Evolutionary conservation across 2,329 filamentous ascomycete genomes (phyloP).

Genomic region (Nemania sp.): DNA sequence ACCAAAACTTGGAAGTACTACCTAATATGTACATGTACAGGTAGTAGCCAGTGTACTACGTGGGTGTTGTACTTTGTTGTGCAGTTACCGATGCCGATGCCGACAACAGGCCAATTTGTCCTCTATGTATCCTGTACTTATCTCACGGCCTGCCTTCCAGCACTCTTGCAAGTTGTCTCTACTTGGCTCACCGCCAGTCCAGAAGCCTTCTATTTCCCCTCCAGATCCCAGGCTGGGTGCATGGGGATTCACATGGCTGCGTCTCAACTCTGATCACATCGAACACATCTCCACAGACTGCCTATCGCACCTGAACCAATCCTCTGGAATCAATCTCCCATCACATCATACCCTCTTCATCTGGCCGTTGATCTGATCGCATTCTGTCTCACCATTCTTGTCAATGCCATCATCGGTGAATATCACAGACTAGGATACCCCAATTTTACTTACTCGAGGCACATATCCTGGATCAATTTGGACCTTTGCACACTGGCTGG

Average conservation of each 20-base stretch:
- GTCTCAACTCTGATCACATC: slow-evolving; percentile 25
- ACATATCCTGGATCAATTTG: slow-evolving; percentile 18
- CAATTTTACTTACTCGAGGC: slow-evolving; percentile 19
- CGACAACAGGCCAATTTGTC: slow-evolving; percentile 10
- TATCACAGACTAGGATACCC: slow-evolving; percentile 19
- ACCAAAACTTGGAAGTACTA: too few relatives aligned
- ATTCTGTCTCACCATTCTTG: slow-evolving; percentile 17
- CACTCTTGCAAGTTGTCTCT: slow-evolving; percentile 4
- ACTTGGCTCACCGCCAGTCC: slow-evolving; percentile 32
- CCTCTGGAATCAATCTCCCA: slow-evolving; percentile 24
- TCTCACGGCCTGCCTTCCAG: neutral
- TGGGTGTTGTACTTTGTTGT: neutral
- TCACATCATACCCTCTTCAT: slow-evolving; percentile 28
- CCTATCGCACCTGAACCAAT: slow-evolving; percentile 31
- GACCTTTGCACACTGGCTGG: slow-evolving; percentile 26
- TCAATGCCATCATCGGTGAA: slow-evolving; percentile 28
- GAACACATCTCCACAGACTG: slow-evolving; percentile 27
- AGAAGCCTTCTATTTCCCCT: slow-evolving; percentile 26
- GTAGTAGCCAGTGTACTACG: too few relatives aligned
- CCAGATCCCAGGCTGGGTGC: slow-evolving; percentile 25
- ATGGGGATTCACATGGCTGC: slow-evolving; percentile 28
- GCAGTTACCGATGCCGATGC: slow-evolving; percentile 5
- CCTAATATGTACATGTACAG: too few relatives aligned
- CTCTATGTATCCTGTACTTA: slow-evolving; percentile 15
- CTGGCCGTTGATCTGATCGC: slow-evolving; percentile 28